Percentiles rank a stretch among this genome's conserved stretches.
Conservation (phyloP, 306 rosid species). For the Phaseolus lunatus region DNA sequence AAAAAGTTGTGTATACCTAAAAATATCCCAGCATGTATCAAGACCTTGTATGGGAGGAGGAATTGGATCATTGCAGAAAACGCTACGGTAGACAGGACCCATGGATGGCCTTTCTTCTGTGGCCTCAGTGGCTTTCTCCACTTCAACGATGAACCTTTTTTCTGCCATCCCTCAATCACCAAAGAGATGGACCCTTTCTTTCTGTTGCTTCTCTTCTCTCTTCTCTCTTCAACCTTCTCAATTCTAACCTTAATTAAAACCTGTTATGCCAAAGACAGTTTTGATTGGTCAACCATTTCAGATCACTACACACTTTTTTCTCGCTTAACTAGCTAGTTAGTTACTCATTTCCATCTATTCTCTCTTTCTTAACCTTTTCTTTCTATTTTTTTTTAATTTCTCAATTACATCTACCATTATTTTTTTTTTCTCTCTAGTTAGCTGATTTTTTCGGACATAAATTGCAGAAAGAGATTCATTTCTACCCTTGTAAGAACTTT, state of each 20-base stretch:
- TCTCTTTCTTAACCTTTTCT: not conserved
- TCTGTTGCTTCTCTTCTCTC: not conserved
- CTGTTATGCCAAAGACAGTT: conserved; percentile 27
- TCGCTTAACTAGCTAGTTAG: not conserved
- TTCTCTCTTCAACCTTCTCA: not conserved
- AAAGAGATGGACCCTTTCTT: not conserved
- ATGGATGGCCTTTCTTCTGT: conserved; percentile 62
- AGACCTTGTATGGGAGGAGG: conserved; percentile 68
- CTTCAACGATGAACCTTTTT: conserved; percentile 58
- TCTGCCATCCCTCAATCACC: conserved; percentile 51
- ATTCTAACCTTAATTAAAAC: not conserved
- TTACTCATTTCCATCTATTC: not conserved
- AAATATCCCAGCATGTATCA: conserved; percentile 81
- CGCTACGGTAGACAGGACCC: conserved; percentile 82
- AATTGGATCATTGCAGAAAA: conserved; percentile 57
- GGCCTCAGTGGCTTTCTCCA: conserved; percentile 69
- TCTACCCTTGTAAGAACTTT: too few species aligned
- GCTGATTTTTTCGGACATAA: too few species aligned
- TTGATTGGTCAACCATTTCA: conserved; percentile 32
- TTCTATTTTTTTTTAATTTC: not conserved
- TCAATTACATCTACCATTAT: too few species aligned
- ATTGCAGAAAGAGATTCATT: too few species aligned
- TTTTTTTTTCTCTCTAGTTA: too few species aligned
- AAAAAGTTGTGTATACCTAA: conserved; percentile 51
- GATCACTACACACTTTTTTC: conserved; percentile 35